Evolutionary conservation across 768 basidiomycete species (phyloP), one percentile per base, ranked within the genome.

Genomic region (Tylopilus plumbeoviolaceoides): DNA sequence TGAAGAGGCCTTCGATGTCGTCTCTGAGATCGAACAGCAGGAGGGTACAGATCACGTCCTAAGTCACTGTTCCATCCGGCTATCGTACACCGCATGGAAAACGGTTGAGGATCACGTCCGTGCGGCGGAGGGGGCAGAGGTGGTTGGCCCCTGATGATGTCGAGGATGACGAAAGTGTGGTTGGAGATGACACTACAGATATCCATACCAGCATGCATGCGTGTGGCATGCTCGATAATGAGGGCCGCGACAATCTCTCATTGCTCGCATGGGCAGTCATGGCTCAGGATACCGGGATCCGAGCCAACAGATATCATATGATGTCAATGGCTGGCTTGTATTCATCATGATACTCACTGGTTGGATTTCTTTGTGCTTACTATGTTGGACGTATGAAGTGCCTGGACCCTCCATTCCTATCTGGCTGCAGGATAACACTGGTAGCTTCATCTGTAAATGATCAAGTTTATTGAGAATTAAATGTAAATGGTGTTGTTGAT

Each of bases 1-100:
- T 8, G 94, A 98, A 68, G 94, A 94, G 62, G 94, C 95, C 1
- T 98, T 98, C 61, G 94, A 98, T 36, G 80, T 99, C 41, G 78
- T 98, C 40, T 82, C 91, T 9, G 95, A 98, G 69, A 76, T 98
- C 39, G n/a, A n/a, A n/a, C n/a, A n/a, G n/a, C n/a, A 23, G 2
- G 23, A 23, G 23, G 23, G 23, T 23, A 23, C 23, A 23, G 23
- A 23, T 23, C 5, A 23, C 23, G 23, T 23, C 23, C 23, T 23
- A 2, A 5, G 23, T 2, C 23, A 23, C 23, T 5, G 2, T 23
- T 23, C 23, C 23, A 23, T 23, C 23, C 5, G 23, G 23, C 2
- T 2, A 23, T 23, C 23, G 23, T 23, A 23, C 23, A 23, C 3
- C 2, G 23, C 23, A 23, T 23, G 23, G 23, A 23, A 23, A 5